These are phyloP conservation scores for Berkeleyomyces basicola DNA, from an alignment of 2,329 filamentous ascomycete species.

Conservation along the genomic window DNA sequence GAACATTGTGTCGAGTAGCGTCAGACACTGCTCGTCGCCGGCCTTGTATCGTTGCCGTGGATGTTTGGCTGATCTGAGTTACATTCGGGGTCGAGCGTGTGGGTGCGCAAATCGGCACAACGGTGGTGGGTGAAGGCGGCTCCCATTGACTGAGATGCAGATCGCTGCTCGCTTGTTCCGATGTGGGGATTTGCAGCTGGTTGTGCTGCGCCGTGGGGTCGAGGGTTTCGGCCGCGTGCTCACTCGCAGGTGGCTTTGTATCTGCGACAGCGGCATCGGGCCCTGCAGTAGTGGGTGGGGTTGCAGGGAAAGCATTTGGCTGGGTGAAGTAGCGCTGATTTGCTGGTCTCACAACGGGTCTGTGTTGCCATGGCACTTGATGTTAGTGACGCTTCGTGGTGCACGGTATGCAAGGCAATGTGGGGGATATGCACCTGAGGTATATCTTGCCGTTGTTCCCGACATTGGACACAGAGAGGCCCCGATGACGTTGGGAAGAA, in stretches of 20 bases:
- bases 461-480: constrained; percentile 68
- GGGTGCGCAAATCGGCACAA: background rate
- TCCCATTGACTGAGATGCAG: constrained; percentile 20
- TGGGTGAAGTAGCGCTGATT: constrained; percentile 46
- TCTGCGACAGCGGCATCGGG: constrained; percentile 29
- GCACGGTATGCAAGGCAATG: background rate
- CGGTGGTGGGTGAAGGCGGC: background rate
- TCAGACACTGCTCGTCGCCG: constrained; percentile 57
- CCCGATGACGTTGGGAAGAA: constrained; percentile 24
- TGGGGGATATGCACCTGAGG: constrained; percentile 42
- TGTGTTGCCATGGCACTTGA: constrained; percentile 18
- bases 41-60: background rate
- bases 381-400: background rate
- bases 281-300: constrained; percentile 41
- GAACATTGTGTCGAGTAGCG: constrained; percentile 51
- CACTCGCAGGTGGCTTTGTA: background rate
- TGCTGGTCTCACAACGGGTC: constrained; percentile 44
- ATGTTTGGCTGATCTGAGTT: background rate
- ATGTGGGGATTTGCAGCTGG: constrained; percentile 4
- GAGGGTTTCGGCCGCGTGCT: background rate
- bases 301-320: constrained; percentile 41
- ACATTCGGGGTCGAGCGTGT: background rate
- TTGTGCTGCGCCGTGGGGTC: background rate
- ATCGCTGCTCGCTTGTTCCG: constrained; percentile 15
- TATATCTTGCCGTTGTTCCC: constrained; percentile 73